Evolutionary conservation across 2,329 filamentous ascomycete genomes (phyloP).

Genomic region (Capronia americana): DNA sequence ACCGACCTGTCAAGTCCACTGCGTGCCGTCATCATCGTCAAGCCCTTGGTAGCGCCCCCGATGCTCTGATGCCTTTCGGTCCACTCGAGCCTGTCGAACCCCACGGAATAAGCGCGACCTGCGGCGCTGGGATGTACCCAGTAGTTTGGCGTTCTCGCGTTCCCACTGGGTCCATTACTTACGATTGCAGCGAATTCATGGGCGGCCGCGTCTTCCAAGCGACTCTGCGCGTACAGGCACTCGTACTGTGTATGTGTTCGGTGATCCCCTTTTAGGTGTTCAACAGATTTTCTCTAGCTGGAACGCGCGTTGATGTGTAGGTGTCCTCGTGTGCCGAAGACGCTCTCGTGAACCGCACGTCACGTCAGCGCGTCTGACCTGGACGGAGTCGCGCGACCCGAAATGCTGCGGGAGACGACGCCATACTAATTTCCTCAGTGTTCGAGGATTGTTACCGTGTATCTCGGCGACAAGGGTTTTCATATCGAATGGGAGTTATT

Average conservation of each 20-base stretch:
- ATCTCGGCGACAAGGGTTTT: conserved; percentile 6
- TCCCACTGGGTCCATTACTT: neutral
- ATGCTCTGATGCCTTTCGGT: neutral
- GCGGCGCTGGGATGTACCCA: neutral
- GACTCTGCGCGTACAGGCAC: too few relatives aligned
- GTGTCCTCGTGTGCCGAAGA: neutral
- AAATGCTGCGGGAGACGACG: neutral
- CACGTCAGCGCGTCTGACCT: conserved; percentile 4
- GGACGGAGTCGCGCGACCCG: neutral
- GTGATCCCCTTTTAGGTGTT: neutral
- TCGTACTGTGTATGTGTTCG: neutral
- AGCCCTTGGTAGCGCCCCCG: neutral
- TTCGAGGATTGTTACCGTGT: conserved; percentile 9
- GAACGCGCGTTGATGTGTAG: neutral
- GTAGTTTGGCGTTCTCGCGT: neutral
- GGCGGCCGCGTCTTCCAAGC: neutral
- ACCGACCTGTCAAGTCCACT: neutral
- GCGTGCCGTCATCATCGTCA: neutral
- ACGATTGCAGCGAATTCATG: neutral
- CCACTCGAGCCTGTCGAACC: neutral
- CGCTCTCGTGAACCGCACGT: neutral
- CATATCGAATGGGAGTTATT: neutral
- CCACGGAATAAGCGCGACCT: neutral
- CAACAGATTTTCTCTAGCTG: neutral
- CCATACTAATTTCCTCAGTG: conserved; percentile 9